Evolutionary conservation across 805 yeast genomes (phyloP), one percentile per base, ranked within the genome.

Genomic region (Scheffersomyces stipitis): DNA sequence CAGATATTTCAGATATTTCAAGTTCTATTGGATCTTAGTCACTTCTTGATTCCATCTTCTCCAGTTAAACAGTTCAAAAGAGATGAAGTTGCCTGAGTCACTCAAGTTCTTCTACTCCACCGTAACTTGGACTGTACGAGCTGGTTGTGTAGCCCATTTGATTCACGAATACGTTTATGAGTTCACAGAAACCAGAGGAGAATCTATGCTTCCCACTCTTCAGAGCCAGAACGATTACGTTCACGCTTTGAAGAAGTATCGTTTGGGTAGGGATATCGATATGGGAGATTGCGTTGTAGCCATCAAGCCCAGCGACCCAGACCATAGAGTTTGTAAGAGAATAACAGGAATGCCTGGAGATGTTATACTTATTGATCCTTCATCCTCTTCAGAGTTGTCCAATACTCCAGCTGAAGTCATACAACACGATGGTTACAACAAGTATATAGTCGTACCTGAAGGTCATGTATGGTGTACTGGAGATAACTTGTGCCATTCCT

Each of bases 391-490:
- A 5, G 52, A 58, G 27, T 48, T 76, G 22, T 63, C 73, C 5
- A 59, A 64, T 38, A 45, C 56, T 5, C 50, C 60, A 2, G 28
- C 48, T 2, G 58, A 60, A 32, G 44, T 48, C 5, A 41, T 52
- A 1, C 48, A 44, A 18, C 56, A 68, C 37, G 74, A 70, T 42
- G 74, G 72, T 6, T 69, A 55, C 45, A 70, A 76, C 52, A 75
- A 77, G 38, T 87, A 70, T 58, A 80, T 91, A 6, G 71, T 67
- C 38, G 90, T 93, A 0, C 99, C 99, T 1, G 78, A 81, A 47
- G 99, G 99, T 2, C 99, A 93, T 61, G 86, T 87, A 32, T 93
- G 98, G 98, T 83, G 90, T 3, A 88, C 97, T 0, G 99, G 99
- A 2, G 99, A 93, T 54, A 93, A 93, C 54, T 62, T 91, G 39